Base-by-base conservation (phyloP, 768 basidiomycete genomes). In the Termitomyces eurrhizus region DNA sequence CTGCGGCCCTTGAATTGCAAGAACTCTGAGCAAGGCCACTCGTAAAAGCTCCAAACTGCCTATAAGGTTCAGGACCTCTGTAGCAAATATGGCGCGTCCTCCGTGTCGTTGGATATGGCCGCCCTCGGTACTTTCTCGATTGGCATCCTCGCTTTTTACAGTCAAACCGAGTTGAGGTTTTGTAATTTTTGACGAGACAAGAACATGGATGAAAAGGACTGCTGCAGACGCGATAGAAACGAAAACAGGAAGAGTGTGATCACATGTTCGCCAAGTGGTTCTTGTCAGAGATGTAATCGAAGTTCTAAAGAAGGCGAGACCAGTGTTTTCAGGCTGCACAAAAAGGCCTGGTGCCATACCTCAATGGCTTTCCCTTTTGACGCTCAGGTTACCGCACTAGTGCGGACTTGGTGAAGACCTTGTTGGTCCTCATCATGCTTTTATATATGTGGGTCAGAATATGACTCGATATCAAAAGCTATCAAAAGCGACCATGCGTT, bases 41-140 rank as follows among this genome's bases (percentile, higher is more conserved):
- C 64, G 57, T 58, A 65, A n/a, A 11, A 65, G 56, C 29, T 60
- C 64, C 51, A 65, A 45, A 55, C 56, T 59, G 26, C 64, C 59
- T 16, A 65, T 41, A 32, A 62, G 56, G 6, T 48, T 56, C 46
- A 60, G 16, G 52, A 65, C 46, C 41, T 65, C 52, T 24, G 51
- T 29, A 16, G 58, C 51, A 49, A 57, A 62, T 9, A 62, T 60
- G 52, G 57, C 45, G 41, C 52, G 58, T 57, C 64, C 64, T 48
- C 64, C 64, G 32, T 62, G 64, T 46, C 58, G 55, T 46, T 52
- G 52, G 36, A 65, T 41, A 60, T 50, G 58, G 32, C 64, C 26
- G 16, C 50, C 45, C 6, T 36, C 21, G 24, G 18, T 26, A 18
- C 33, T 37, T 39, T n/a, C 46, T n/a, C 29, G 46, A 24, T 50